Evolutionary conservation across 2,329 filamentous ascomycete species (phyloP).

Genomic region (Fusarium succisae): DNA sequence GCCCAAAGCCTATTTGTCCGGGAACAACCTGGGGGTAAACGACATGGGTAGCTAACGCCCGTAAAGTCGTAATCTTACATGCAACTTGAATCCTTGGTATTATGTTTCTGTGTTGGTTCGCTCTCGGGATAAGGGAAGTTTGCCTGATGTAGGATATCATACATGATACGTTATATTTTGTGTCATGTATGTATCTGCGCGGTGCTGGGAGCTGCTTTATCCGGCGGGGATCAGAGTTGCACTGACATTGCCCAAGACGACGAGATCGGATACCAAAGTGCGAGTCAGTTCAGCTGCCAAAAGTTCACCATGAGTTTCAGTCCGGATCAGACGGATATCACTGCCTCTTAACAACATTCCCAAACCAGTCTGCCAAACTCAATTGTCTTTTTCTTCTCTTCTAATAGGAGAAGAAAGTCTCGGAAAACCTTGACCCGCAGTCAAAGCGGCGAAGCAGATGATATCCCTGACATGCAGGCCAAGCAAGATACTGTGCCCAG

Average conservation of each 20-base stretch:
- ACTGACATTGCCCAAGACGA: neutral
- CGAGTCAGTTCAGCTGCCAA: neutral
- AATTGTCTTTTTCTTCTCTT: neutral
- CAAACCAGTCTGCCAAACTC: neutral
- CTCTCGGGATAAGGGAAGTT: conserved; percentile 35
- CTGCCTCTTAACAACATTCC: neutral
- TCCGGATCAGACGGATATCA: conserved; percentile 11
- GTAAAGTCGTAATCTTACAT: conserved; percentile 35
- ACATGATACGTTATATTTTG: neutral
- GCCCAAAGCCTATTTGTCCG: conserved; percentile 25
- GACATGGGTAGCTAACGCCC: conserved; percentile 20
- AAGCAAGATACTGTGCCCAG: conserved; percentile 18
- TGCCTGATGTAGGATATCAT: conserved; percentile 13
- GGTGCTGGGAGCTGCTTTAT: conserved; percentile 25
- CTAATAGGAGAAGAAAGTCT: neutral
- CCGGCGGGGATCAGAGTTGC: conserved; percentile 26
- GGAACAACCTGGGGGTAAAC: neutral
- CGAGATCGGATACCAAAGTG: conserved; percentile 5
- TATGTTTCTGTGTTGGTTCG: neutral
- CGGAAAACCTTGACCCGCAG: conserved; percentile 5
- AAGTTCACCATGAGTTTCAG: neutral
- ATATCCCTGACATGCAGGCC: conserved; percentile 25
- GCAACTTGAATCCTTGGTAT: conserved; percentile 16
- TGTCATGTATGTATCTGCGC: neutral
- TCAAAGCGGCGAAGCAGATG: conserved; percentile 27